These are phyloP conservation scores for Monilinia fructigena DNA, from an alignment of 2,329 filamentous ascomycete species.

Conservation along the genomic window DNA sequence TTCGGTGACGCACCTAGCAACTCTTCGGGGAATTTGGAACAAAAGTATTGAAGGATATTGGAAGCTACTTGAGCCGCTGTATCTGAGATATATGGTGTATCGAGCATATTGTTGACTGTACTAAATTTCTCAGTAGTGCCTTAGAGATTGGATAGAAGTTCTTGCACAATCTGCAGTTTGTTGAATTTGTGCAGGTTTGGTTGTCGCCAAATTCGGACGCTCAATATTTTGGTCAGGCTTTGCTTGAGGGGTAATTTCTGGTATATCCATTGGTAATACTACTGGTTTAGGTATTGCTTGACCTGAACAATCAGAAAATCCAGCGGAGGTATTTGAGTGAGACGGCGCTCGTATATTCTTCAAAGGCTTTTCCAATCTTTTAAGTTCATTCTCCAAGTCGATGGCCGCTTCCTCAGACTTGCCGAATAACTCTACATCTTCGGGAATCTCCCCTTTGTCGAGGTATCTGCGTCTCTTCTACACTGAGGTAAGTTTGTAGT, in stretches of 20 bases:
- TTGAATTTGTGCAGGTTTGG: neutral
- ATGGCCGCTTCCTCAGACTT: neutral
- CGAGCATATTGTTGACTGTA: neutral
- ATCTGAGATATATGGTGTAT: no score
- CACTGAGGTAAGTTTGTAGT: neutral
- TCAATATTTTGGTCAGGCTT: neutral
- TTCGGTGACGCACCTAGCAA: neutral
- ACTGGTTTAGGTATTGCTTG: neutral
- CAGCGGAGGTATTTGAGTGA: neutral
- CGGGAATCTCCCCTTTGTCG: conserved; percentile 8
- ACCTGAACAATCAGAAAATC: neutral
- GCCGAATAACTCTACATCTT: neutral
- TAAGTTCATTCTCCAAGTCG: neutral
- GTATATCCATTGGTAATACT: neutral
- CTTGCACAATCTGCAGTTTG: neutral
- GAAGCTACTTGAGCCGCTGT: neutral
- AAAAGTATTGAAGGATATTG: neutral
- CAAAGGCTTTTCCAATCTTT: neutral
- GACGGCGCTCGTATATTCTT: neutral
- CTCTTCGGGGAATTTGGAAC: fast-evolving
- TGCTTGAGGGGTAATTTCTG: neutral
- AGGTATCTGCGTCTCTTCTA: conserved; percentile 6
- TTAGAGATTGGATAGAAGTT: no score
- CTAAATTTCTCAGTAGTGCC: no score
- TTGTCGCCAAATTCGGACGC: no score